A percentile compares a stretch with the other conserved stretches of the same genome.
phyloP scores from a whole-genome alignment of 169 alveolate species.

The Besnoitia besnoiti region DNA sequence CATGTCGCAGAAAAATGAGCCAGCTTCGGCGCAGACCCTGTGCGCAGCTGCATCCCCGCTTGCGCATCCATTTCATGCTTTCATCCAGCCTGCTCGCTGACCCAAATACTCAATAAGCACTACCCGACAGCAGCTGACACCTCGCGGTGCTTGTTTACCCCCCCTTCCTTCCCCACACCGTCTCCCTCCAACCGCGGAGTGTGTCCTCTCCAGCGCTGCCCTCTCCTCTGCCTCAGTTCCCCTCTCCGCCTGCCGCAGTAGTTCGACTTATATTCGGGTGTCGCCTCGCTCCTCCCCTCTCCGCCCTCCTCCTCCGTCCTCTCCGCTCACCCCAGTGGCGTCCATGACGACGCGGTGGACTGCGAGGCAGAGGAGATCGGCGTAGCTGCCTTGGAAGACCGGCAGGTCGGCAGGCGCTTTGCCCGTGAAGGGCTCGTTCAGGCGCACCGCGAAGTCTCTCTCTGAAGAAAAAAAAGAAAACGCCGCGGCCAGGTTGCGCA shows the following conservation, averaged over 20 bases:
- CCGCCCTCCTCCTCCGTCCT: neutral
- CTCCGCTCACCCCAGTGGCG: constrained; percentile 8
- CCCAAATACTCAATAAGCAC: no score
- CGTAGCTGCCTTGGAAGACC: constrained; percentile 42
- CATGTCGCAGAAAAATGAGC: neutral
- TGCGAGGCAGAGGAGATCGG: constrained; percentile 49
- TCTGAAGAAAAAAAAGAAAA: neutral
- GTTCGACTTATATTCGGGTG: no score
- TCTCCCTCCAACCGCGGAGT: no score
- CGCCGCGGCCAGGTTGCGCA: neutral
- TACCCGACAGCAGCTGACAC: no score
- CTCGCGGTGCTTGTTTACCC: no score
- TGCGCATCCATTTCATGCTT: neutral
- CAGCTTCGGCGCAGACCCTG: neutral
- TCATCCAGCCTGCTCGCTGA: no score
- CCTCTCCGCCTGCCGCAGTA: no score
- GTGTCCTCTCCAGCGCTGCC: no score
- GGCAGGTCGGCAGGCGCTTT: neutral
- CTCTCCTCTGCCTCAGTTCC: no score
- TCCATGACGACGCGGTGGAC: constrained; percentile 53
- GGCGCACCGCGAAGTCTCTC: constrained; percentile 55
- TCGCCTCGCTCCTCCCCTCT: no score
- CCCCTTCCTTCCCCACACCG: no score
- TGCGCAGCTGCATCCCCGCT: no score
- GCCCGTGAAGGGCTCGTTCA: constrained; percentile 36